A percentile compares a stretch with the other conserved stretches of the same genome.
phyloP scores from a whole-genome alignment of 305 asterid species.

The Solanum hybrid region DNA sequence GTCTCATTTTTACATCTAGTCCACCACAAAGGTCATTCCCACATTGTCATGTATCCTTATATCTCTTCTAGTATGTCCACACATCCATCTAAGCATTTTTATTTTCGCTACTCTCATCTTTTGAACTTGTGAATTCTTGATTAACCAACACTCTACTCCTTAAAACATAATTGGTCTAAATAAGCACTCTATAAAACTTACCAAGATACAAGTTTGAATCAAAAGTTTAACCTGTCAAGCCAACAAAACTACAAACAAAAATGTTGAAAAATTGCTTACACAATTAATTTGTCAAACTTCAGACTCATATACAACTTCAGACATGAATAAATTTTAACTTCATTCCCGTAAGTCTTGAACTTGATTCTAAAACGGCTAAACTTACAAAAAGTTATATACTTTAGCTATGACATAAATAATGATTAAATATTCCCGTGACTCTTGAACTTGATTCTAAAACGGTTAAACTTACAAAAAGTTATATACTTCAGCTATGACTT shows the following conservation, averaged over 20 bases:
- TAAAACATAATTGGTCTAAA: too few relatives aligned
- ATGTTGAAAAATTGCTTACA: not conserved
- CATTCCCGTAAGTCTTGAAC: not conserved
- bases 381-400: not conserved
- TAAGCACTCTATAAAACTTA: not conserved
- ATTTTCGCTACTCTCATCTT: not conserved
- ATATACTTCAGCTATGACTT: not conserved
- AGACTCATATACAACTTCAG: not conserved
- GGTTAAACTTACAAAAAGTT: not conserved
- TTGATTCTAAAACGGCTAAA: not conserved
- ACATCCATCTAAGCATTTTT: not conserved
- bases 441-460: not conserved
- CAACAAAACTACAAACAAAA: not conserved
- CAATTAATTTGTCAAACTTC: not conserved
- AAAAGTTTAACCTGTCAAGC: not conserved
- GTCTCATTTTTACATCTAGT: not conserved
- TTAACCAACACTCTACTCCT: not conserved
- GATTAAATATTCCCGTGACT: not conserved
- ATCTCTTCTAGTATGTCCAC: not conserved
- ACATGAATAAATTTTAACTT: not conserved
- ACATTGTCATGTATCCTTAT: too few relatives aligned
- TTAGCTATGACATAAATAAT: not conserved
- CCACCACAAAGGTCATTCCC: not conserved
- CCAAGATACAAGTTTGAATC: not conserved
- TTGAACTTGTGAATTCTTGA: too few relatives aligned